Evolutionary conservation across 1,284 basidiomycete genomes (phyloP), one percentile per base, ranked within the genome.

Genomic region (Clitocybe nebularis): DNA sequence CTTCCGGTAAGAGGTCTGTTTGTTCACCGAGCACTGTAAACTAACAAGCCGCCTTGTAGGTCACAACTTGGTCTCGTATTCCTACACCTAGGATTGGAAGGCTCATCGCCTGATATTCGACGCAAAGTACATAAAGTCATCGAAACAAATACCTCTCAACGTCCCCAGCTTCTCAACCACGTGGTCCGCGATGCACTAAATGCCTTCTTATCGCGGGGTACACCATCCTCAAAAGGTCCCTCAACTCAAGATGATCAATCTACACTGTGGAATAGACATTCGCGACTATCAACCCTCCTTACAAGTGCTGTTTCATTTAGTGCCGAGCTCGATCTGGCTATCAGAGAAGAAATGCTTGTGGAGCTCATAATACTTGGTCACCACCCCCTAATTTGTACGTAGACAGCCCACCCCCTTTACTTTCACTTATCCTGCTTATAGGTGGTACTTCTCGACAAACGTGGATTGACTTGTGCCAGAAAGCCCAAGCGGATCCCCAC

Each of bases 401-500:
- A 28, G 28, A 29, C 45, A 47, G 6, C 6, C 28, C 5, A 5
- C 24, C 17, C n/a, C 13, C 6, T 17, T 36, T 41, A 26, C 4
- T 22, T 13, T 44, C 9, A 5, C 5, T 2, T 1, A 13, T 33
- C 2, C 20, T 40, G n/a, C 23, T 9, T 26, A 8, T 43, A 82
- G 81, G 71, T 47, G 72, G 68, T 13, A 66, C 69, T 8, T 73
- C 79, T 5, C 72, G 79, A 16, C 78, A 81, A 44, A 74, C 81
- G 1, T 97, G 93, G 92, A 86, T 95, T 48, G 89, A 92, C 40
- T 52, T 91, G 3, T 86, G 85, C 41, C 84, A 90, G 53, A 74
- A 72, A 43, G 81, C 83, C 0, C 62, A 70, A 2, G 57, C 77
- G 4, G 87, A 93, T 59, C 90, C 92, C 1, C 74, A 77, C 24